A percentile compares a stretch with the other conserved stretches of the same genome.
phyloP scores from a whole-genome alignment of 805 yeast genomes.

The Kodamaea fukazawae region DNA sequence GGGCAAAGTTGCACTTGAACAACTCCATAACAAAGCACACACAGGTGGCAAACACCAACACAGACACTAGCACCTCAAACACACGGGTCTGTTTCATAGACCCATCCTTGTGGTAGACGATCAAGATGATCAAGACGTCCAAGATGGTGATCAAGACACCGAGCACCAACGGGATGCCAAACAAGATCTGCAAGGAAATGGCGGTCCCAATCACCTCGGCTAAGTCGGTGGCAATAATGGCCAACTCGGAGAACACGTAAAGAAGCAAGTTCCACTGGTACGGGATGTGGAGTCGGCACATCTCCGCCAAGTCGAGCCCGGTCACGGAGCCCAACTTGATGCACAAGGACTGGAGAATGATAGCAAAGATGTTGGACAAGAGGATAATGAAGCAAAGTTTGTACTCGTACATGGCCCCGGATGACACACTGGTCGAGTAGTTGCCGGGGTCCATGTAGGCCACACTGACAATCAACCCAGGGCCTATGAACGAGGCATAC shows the following conservation, averaged over 20 bases:
- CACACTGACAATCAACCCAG: conserved; percentile 84
- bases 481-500: conserved; percentile 72
- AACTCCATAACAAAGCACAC: conserved; percentile 72
- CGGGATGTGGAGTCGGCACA: conserved; percentile 72
- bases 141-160: conserved; percentile 80
- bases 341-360: conserved; percentile 76
- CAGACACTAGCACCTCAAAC: conserved; percentile 73
- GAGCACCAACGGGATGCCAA: conserved; percentile 64
- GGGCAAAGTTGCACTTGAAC: conserved; percentile 49
- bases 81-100: conserved; percentile 70
- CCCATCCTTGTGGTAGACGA: conserved; percentile 76
- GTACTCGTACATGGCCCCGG: conserved; percentile 80
- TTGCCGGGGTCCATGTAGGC: conserved; percentile 96
- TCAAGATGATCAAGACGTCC: conserved; percentile 74
- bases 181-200: conserved; percentile 73
- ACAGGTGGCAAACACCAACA: conserved; percentile 70
- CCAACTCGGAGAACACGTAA: conserved; percentile 75
- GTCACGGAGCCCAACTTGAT: conserved; percentile 87
- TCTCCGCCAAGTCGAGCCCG: conserved; percentile 83
- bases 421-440: conserved; percentile 83
- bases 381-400: conserved; percentile 69
- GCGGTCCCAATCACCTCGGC: conserved; percentile 97
- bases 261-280: conserved; percentile 59
- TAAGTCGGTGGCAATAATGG: conserved; percentile 87
- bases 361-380: conserved; percentile 80